Base-by-base conservation (phyloP, 768 basidiomycete genomes). In the Mycena floridula region DNA sequence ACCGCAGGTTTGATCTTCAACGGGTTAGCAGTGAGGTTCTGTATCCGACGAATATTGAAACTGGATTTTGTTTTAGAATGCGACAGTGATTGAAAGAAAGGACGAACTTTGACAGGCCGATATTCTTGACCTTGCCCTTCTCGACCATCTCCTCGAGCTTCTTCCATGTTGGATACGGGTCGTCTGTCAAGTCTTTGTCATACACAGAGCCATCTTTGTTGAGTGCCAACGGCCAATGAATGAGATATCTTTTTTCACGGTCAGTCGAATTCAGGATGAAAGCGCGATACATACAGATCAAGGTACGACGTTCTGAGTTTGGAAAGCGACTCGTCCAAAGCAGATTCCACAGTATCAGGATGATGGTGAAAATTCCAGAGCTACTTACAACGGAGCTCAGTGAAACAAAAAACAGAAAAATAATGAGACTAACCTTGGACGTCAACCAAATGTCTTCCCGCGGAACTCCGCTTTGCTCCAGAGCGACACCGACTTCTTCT, bases 291-390 rank as follows among this genome's bases (percentile, higher is more conserved):
- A 57, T 89, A 90, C 39, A 91, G 59, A 59, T 91, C 88, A 41
- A 92, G 70, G 59, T 89, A 89, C 32, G 82, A 73, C 1, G 77
- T 80, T 3, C 75, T 74, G 2, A 89, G 74, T 50, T 68, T 74
- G 7, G 61, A 49, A 7, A 87, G 69, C 0, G 83, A 79, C 46
- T 87, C 80, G 51, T 88, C 81, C 7, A 89, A 68, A 9, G 70
- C 71, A 1, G 72, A 53, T 55, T 87, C 85, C 21, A 89, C 73
- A 52, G 86, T 81, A 46, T 82, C 77, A 0, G 88, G 87, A 3
- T 72, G 68, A 54, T 91, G 87, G 63, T 83, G 88, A 2, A 61
- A 71, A 59, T 89, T 86, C 81, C 81, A 86, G n/a, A 91, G 73
- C 75, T 82, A 49, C 21, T 20, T 20, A 26, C 2, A 3, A 9